Base-by-base conservation (phyloP, 2,329 filamentous ascomycete genomes). In the Didymellaceae sp. region DNA sequence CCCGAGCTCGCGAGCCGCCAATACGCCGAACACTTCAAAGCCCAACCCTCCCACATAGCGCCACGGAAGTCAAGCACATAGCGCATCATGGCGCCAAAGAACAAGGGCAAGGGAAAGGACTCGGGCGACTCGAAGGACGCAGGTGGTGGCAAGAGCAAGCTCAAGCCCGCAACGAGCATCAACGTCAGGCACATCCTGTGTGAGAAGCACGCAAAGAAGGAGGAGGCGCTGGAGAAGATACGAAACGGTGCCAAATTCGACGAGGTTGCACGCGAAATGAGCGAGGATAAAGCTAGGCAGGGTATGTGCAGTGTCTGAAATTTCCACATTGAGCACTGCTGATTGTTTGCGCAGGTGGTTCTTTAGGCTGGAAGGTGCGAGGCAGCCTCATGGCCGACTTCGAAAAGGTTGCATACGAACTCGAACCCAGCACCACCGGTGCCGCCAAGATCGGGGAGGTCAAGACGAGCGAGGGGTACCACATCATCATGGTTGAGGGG, bases 401-500 rank as follows among this genome's bases (percentile, higher is more conserved):
- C 63, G 88, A 89, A 65, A 84, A 85, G 54, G 82, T 88, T 8
- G 89, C 89, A 7, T 91, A 86, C 70, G 82, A 80, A 20, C 77
- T 92, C 26, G 84, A 87, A 60, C 75, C 82, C 1, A 90, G 86
- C 65, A 86, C 85, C 7, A 86, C 84, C 10, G 77, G 70, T 10
- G 85, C 75, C 51, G 86, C 88, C 1, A 86, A 85, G 66, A 81
- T 82, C 66, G 88, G 78, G 1, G 86, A 91, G 75, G 86, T 80
- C 17, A 91, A 89, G 78, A 91, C 89, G 1, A 80, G 77, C 1
- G 87, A 89, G 74, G 89, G 89, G 1, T 91, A 91, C 76, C 89
- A 92, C 71, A 85, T 92, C 57, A 84, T 92, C 58, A 90, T 91
- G 85, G 88, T 91, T 3, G 85, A 87, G 65, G 85, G 84, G 40